Percentiles rank a stretch among this genome's conserved stretches.
Conservation (phyloP, 345 rosid species). For the Luvunga scandens region DNA sequence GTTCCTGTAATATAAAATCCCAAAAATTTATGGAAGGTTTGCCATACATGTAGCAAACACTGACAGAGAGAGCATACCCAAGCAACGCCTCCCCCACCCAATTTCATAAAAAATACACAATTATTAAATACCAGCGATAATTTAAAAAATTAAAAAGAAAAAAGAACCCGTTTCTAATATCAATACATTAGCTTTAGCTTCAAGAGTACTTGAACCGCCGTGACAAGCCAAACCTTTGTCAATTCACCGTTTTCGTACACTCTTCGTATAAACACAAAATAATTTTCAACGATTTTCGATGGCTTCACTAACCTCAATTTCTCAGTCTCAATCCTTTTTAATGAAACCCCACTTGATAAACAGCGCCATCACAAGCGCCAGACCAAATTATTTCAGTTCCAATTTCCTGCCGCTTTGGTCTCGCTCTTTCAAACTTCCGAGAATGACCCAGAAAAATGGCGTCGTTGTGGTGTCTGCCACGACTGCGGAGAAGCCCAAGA, state of each 20-base stretch:
- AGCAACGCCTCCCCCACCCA: neutral
- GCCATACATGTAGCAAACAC: too few relatives aligned
- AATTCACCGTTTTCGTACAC: conserved; percentile 23
- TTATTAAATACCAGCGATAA: neutral
- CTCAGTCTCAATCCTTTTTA: conserved; percentile 42
- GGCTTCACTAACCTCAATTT: conserved; percentile 61
- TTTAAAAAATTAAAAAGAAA: neutral
- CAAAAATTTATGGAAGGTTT: neutral
- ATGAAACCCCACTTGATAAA: conserved; percentile 35
- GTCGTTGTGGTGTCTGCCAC: conserved; percentile 43
- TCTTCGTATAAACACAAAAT: conserved; percentile 2
- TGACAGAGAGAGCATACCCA: neutral
- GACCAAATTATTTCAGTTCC: conserved; percentile 25
- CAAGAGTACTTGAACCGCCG: conserved; percentile 31
- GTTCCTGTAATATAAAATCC: neutral
- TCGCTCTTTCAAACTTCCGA: conserved; percentile 2
- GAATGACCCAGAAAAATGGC: conserved; percentile 41
- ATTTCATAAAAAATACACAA: neutral
- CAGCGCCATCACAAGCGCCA: conserved; percentile 3
- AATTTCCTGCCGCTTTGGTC: conserved; percentile 22
- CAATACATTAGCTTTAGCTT: conserved; percentile 25
- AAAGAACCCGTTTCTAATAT: neutral
- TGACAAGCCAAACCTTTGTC: conserved; percentile 17
- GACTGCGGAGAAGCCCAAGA: conserved; percentile 66
- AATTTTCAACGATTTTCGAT: conserved; percentile 24